phyloP scores from a whole-genome alignment of 192 early-diverging fungal genomes.

The Endogone sp. region DNA sequence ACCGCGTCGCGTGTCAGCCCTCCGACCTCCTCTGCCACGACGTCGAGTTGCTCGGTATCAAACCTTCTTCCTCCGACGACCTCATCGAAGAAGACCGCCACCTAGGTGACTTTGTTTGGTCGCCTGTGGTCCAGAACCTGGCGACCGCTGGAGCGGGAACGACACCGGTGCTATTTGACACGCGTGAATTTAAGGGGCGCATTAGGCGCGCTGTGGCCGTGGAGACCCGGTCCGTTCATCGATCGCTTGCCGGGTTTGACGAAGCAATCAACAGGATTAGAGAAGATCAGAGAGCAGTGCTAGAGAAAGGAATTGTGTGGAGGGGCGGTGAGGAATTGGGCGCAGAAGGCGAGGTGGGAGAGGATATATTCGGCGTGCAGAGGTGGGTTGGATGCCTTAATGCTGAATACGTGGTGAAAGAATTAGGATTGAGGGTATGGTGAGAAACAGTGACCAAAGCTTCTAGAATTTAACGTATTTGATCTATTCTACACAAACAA shows the following conservation, averaged over 20 bases:
- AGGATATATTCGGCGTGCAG: background rate
- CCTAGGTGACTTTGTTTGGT: conserved; percentile 21
- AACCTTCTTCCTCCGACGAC: background rate
- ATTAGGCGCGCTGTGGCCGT: conserved; percentile 7
- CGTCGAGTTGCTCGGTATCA: background rate
- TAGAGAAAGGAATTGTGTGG: conserved; percentile 5
- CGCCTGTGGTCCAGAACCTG: background rate
- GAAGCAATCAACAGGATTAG: background rate
- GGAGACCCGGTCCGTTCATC: conserved; percentile 1
- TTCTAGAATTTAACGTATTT: too few relatives aligned
- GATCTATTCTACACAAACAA: too few relatives aligned
- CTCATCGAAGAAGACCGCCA: conserved; percentile 3
- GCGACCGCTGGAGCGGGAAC: conserved; percentile 5
- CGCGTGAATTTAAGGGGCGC: conserved; percentile 17
- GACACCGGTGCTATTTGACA: conserved; percentile 17
- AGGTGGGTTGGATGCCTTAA: too few relatives aligned
- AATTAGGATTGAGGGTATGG: too few relatives aligned
- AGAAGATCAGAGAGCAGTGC: conserved; percentile 1
- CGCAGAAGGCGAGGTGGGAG: background rate
- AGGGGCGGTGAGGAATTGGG: background rate
- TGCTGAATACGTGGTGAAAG: too few relatives aligned
- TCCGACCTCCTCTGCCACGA: conserved; percentile 18
- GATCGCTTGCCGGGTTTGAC: conserved; percentile 20
- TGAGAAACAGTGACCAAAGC: too few relatives aligned
- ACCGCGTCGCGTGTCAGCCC: conserved; percentile 36